A percentile compares a stretch with the other conserved stretches of the same genome.
phyloP scores from a whole-genome alignment of 208 protist species.

The Leishmania aethiopica region DNA sequence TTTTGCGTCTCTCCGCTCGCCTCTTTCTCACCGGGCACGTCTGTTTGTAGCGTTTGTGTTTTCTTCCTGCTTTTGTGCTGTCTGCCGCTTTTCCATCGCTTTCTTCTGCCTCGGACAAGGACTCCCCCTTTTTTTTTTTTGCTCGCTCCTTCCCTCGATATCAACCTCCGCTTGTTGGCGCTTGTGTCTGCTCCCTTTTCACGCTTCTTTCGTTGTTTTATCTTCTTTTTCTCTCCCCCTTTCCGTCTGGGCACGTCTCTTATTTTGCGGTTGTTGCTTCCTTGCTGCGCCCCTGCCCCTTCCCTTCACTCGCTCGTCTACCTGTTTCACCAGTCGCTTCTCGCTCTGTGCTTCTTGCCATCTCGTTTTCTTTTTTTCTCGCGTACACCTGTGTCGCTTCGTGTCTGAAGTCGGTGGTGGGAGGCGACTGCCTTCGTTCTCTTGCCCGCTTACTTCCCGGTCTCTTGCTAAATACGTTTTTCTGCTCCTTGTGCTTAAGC shows the following conservation, averaged over 20 bases:
- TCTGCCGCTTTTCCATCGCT: neutral
- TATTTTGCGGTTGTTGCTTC: neutral
- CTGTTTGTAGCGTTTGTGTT: neutral
- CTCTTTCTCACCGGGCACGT: neutral
- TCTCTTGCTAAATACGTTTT: neutral
- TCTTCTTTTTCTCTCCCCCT: neutral
- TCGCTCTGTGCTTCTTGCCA: neutral
- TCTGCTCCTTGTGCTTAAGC: neutral
- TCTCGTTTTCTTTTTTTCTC: neutral
- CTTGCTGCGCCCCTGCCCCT: neutral
- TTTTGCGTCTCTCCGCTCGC: neutral
- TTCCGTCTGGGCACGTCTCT: neutral
- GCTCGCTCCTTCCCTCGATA: neutral
- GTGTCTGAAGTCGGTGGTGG: neutral
- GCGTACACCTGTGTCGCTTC: neutral
- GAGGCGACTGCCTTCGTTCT: neutral
- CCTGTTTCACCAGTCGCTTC: neutral
- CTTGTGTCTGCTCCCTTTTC: neutral
- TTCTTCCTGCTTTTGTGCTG: neutral
- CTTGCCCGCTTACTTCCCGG: neutral
- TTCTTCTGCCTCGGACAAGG: neutral
- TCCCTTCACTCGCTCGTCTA: neutral
- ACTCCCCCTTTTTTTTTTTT: neutral
- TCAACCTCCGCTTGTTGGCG: neutral
- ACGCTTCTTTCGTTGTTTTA: slow-evolving; percentile 4